Evolutionary conservation across 495 filamentous ascomycete species (phyloP).

Genomic region (Xanthoparmelia taractica): DNA sequence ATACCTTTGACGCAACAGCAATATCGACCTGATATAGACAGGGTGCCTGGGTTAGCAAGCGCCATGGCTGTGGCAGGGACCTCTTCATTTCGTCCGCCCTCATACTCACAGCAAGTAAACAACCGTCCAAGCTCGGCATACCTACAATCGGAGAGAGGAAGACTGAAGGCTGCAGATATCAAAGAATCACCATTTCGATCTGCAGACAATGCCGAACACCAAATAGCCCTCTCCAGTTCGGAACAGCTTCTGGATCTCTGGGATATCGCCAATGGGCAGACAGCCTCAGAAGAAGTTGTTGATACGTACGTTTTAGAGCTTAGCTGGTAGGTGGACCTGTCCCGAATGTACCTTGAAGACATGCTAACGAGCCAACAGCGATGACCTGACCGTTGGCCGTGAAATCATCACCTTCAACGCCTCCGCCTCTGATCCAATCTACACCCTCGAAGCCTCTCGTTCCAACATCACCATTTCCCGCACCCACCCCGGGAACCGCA

Average conservation of each 20-base stretch:
- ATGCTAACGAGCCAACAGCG: constrained; percentile 15
- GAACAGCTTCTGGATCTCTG: constrained; percentile 23
- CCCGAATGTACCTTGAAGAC: neutral
- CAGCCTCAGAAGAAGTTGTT: constrained; percentile 14
- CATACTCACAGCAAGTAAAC: constrained; percentile 13
- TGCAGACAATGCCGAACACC: constrained; percentile 14
- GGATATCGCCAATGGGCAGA: constrained; percentile 27
- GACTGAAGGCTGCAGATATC: constrained; percentile 6
- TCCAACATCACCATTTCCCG: constrained; percentile 20
- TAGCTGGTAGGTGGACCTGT: constrained; percentile 22
- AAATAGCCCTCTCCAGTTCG: constrained; percentile 22
- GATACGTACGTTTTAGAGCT: constrained; percentile 17
- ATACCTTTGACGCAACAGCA: constrained; percentile 58
- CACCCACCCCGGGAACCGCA: constrained; percentile 20
- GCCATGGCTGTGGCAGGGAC: constrained; percentile 16
- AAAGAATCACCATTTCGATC: constrained; percentile 18
- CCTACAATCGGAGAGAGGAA: constrained; percentile 6
- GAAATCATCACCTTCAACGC: constrained; percentile 27
- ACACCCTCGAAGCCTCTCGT: constrained; percentile 21
- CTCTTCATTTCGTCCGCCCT: constrained; percentile 16
- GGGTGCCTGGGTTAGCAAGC: constrained; percentile 16
- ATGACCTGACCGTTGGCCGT: constrained; percentile 17
- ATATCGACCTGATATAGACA: constrained; percentile 46
- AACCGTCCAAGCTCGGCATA: constrained; percentile 2
- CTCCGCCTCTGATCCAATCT: constrained; percentile 20